phyloP scores from a whole-genome alignment of 202 grass and related monocot species.

The Bolboschoenoplectus hybrid region DNA sequence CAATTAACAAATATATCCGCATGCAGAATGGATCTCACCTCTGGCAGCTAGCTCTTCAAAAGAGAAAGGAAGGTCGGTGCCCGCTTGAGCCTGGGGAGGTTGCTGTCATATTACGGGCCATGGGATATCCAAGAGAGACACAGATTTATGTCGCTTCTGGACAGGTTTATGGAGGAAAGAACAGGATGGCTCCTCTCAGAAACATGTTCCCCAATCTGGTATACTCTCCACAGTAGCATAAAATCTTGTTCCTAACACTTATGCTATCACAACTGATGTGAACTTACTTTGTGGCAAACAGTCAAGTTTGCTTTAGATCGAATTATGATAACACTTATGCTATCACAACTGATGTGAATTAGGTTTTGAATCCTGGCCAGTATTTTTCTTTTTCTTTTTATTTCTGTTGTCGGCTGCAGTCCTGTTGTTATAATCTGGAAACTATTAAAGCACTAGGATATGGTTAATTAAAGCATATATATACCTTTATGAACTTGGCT shows the following conservation, averaged over 20 bases:
- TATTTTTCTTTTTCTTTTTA: not conserved
- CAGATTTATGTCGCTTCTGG: conserved; percentile 98
- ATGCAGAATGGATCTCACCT: conserved; percentile 94
- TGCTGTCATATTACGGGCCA: conserved; percentile 82
- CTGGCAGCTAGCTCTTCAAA: conserved; percentile 78
- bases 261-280: not conserved
- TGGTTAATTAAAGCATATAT: not conserved
- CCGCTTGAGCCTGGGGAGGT: conserved; percentile 95
- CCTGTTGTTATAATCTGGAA: not conserved
- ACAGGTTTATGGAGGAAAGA: conserved; percentile 91
- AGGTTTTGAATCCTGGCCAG: not conserved
- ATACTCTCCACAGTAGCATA: not conserved
- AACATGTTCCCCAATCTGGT: conserved; percentile 99
- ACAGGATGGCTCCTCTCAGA: conserved; percentile 76
- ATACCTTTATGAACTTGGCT: not conserved
- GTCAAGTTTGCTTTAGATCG: not conserved
- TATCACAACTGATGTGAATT: no score
- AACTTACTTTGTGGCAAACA: not conserved
- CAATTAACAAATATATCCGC: conserved; percentile 31
- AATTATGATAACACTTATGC: not conserved
- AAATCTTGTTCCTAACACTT: conserved; percentile 9
- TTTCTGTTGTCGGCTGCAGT: conserved; percentile 28
- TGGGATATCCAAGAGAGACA: conserved; percentile 88
- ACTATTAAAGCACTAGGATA: not conserved
- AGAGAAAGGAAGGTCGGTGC: conserved; percentile 96